A percentile compares a stretch with the other conserved stretches of the same genome.
Conservation (phyloP, 2,329 filamentous ascomycete species). For the Colletotrichum nymphaeae region DNA sequence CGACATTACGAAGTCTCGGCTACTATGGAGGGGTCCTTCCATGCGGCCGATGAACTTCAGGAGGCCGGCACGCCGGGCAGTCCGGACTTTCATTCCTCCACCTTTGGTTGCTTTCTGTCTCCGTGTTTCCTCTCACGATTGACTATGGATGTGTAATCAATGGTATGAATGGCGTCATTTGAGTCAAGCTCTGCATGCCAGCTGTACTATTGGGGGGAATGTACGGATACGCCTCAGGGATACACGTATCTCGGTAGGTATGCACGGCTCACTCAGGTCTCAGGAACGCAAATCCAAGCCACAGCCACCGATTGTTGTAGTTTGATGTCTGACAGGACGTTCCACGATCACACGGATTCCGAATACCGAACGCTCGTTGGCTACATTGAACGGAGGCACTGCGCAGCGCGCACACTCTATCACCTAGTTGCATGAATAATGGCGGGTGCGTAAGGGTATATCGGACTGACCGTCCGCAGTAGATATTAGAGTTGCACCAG, state of each 20-base stretch:
- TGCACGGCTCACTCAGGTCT: background rate
- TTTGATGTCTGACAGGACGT: background rate
- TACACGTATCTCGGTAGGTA: background rate
- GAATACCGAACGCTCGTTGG: background rate
- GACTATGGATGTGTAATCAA: background rate
- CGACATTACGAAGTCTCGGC: constrained; percentile 6
- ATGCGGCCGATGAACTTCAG: background rate
- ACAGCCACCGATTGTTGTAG: background rate
- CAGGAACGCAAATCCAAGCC: background rate
- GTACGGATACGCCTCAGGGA: background rate
- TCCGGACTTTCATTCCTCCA: background rate
- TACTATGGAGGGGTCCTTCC: background rate
- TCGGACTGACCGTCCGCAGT: background rate
- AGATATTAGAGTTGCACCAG: background rate
- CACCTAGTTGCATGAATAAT: constrained; percentile 1
- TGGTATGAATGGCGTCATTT: constrained; percentile 7
- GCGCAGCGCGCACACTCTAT: background rate
- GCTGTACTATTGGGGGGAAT: background rate
- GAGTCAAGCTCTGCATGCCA: background rate
- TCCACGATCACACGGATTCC: background rate
- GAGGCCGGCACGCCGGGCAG: background rate
- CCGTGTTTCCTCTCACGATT: background rate
- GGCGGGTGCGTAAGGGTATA: background rate
- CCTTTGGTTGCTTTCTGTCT: background rate
- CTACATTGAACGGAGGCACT: background rate